Evolutionary conservation across 176 grass and related monocot genomes (phyloP), one percentile per base, ranked within the genome.

Genomic region (Carex cristatella): DNA sequence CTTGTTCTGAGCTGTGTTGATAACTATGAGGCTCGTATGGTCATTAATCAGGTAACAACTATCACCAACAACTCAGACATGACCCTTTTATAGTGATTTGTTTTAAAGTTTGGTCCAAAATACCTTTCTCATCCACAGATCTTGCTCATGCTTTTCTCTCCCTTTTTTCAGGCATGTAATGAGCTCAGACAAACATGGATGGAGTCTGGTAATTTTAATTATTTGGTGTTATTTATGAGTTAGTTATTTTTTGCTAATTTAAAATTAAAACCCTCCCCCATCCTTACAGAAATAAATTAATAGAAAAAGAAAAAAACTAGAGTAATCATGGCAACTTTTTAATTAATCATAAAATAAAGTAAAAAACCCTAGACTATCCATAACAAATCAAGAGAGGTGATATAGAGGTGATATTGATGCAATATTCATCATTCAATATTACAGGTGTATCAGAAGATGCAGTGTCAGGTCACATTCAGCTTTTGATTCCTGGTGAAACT

Each of bases 11-110:
- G 93, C 58, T 98, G 95, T 66, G 95, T 98, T 72, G 95, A 98
- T 90, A 98, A 98, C 54, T 98, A 98, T 85, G 95, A 98, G 89
- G 93, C 95, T 88, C 91, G 95, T 81, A 98, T 98, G 95, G 95
- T 92, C 65, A 93, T 98, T 38, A 98, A 98, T 61, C 95, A 98
- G 95, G 95, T 98, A 57, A 58, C 7, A 14, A n/a, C 14, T 68
- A 61, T 2, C 3, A 66, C 37, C n/a, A 27, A 32, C 2, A 62
- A 84, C 33, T 18, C 53, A 67, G 79, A 83, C 3, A 72, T 76
- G 8, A 77, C 10, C 46, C 23, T 40, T 76, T 75, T 79, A 61
- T 55, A 59, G 23, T 71, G 63, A 51, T 83, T 82, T 51, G 9
- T 48, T 87, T 87, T 8, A 67, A 19, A 60, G 3, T 76, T 77